Evolutionary conservation across 2,329 filamentous ascomycete species (phyloP).

Genomic region (Nothophaeocryptopus gaeumannii): DNA sequence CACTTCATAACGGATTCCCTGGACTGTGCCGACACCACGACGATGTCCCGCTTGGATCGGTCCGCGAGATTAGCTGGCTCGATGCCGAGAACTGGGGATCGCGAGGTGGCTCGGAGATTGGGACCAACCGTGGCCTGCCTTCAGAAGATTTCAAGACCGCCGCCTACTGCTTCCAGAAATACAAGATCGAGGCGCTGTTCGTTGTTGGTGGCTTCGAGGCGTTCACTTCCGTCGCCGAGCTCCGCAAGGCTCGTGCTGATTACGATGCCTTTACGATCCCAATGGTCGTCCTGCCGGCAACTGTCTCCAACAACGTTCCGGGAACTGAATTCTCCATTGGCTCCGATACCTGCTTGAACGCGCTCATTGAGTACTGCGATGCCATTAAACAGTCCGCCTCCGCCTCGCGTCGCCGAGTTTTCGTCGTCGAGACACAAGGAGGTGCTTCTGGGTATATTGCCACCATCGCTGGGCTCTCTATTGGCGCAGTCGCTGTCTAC

Average conservation of each 20-base stretch:
- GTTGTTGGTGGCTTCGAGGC: constrained; percentile 90
- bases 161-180: constrained; percentile 77
- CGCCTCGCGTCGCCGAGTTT: constrained; percentile 86
- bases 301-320: constrained; percentile 97
- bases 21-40: constrained; percentile 87
- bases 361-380: constrained; percentile 91
- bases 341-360: constrained; percentile 94
- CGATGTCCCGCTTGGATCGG: constrained; percentile 76
- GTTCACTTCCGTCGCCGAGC: constrained; percentile 84
- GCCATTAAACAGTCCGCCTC: constrained; percentile 97
- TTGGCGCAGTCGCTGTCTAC: constrained; percentile 90
- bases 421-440: constrained; percentile 97
- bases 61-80: constrained; percentile 84
- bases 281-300: constrained; percentile 88
- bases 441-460: constrained; percentile 92
- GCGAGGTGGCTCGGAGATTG: constrained; percentile 95
- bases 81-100: constrained; percentile 95
- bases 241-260: constrained; percentile 73
- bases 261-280: constrained; percentile 90
- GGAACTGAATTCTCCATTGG: constrained; percentile 96
- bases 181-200: constrained; percentile 88
- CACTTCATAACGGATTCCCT: constrained; percentile 95
- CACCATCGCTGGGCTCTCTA: constrained; percentile 83
- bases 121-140: constrained; percentile 91
- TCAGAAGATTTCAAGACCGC: constrained; percentile 81